Percentiles rank a stretch among this genome's conserved stretches.
These are phyloP conservation scores for Fusarium nodosum DNA, from an alignment of 2,329 filamentous ascomycete genomes.

Conservation along the genomic window DNA sequence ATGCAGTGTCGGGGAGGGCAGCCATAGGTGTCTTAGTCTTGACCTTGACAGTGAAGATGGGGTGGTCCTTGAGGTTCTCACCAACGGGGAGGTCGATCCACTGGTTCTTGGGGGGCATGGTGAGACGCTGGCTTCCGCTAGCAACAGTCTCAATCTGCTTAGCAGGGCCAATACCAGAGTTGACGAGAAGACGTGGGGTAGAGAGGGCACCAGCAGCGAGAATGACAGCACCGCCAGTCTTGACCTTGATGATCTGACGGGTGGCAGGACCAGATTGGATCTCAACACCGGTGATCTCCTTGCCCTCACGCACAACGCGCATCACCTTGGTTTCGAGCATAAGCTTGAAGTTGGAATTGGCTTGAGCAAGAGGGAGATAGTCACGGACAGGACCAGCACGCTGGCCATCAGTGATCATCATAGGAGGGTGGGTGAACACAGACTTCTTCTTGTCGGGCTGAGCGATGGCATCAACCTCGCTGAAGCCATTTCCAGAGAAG, in stretches of 20 bases:
- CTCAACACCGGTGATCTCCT: slow-evolving; percentile 75
- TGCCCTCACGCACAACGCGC: slow-evolving; percentile 73
- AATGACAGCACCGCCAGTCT: slow-evolving; percentile 63
- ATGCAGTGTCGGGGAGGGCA: slow-evolving; percentile 48
- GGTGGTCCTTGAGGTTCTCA: slow-evolving; percentile 70
- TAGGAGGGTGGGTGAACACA: slow-evolving; percentile 71
- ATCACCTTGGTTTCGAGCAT: slow-evolving; percentile 76
- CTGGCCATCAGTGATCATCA: slow-evolving; percentile 70
- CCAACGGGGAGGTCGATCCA: slow-evolving; percentile 73
- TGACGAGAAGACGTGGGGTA: slow-evolving; percentile 75
- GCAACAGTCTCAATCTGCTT: slow-evolving; percentile 69
- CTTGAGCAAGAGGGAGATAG: slow-evolving; percentile 74
- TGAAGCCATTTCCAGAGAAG: slow-evolving; percentile 72
- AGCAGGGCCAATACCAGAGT: slow-evolving; percentile 72
- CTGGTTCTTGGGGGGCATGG: slow-evolving; percentile 63
- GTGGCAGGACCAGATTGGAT: slow-evolving; percentile 71
- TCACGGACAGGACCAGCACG: slow-evolving; percentile 78
- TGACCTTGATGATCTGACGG: slow-evolving; percentile 47
- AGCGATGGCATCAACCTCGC: slow-evolving; percentile 70
- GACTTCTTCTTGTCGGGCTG: slow-evolving; percentile 75
- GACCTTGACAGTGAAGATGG: slow-evolving; percentile 55
- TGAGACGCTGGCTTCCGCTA: slow-evolving; percentile 63
- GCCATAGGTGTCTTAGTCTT: slow-evolving; percentile 60
- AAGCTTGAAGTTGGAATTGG: slow-evolving; percentile 74
- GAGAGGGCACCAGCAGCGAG: slow-evolving; percentile 77